Conservation (phyloP, 1,284 basidiomycete genomes). For the Grifola frondosa region DNA sequence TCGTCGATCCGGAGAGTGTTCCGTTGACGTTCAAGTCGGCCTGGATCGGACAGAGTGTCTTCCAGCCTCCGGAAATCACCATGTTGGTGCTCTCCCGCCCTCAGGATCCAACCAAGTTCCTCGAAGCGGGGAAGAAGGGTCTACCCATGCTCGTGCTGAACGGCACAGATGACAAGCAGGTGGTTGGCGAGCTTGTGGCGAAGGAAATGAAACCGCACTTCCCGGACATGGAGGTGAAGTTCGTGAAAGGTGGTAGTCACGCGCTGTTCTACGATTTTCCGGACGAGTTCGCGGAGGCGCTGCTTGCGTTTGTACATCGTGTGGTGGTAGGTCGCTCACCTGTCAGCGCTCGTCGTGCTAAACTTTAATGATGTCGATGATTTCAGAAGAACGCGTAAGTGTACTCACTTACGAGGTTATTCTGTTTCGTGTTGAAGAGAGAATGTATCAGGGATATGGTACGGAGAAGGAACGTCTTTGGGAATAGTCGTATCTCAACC, state of each 20-base stretch:
- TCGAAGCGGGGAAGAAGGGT: slow-evolving; percentile 20
- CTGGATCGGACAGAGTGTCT: slow-evolving; percentile 20
- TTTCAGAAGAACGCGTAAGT: too few relatives aligned
- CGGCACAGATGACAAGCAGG: slow-evolving; percentile 21
- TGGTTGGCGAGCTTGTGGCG: slow-evolving; percentile 14
- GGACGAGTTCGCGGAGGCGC: slow-evolving; percentile 22
- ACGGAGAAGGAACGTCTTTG: too few relatives aligned
- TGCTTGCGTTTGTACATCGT: slow-evolving; percentile 19
- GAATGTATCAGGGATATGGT: too few relatives aligned
- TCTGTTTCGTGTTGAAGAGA: too few relatives aligned
- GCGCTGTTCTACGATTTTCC: slow-evolving; percentile 22
- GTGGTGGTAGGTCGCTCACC: slow-evolving; percentile 17
- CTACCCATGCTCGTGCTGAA: slow-evolving; percentile 23
- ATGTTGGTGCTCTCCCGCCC: slow-evolving; percentile 9
- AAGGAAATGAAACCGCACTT: slow-evolving; percentile 22
- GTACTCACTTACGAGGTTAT: too few relatives aligned
- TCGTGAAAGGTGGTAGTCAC: slow-evolving; percentile 23
- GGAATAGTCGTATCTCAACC: too few relatives aligned
- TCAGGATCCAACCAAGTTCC: slow-evolving; percentile 19
- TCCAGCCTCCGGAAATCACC: slow-evolving; percentile 16
- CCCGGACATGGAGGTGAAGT: slow-evolving; percentile 19
- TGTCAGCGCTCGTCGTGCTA: too few relatives aligned
- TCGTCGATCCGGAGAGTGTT: slow-evolving; percentile 17
- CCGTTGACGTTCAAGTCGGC: slow-evolving; percentile 17
- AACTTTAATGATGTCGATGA: too few relatives aligned